These are phyloP conservation scores for Leccinum olivaceoglutinosum DNA, from an alignment of 1,284 basidiomycete genomes.

Conservation along the genomic window DNA sequence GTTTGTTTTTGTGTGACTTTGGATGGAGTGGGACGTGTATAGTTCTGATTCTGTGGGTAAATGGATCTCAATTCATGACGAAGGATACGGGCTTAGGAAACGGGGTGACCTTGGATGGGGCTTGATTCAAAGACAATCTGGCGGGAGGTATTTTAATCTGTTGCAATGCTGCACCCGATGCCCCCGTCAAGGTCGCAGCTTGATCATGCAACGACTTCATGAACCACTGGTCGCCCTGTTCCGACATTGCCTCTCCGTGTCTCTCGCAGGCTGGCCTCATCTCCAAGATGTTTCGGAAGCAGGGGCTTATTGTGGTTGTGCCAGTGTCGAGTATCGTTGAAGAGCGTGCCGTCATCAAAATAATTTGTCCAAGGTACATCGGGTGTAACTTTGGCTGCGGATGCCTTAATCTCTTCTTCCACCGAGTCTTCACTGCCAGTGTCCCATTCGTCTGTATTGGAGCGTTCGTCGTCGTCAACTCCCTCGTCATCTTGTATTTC, in stretches of 20 bases:
- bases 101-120: slow-evolving; percentile 13
- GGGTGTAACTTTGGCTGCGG: background rate
- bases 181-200: slow-evolving; percentile 59
- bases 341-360: slow-evolving; percentile 39
- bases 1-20: slow-evolving; percentile 20
- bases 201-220: slow-evolving; percentile 52
- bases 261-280: slow-evolving; percentile 31
- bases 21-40: slow-evolving; percentile 7
- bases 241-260: slow-evolving; percentile 33
- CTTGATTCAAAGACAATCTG: slow-evolving; percentile 12
- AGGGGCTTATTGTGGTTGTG: slow-evolving; percentile 45
- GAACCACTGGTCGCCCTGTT: slow-evolving; percentile 46
- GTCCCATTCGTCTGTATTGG: slow-evolving; percentile 24
- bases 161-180: slow-evolving; percentile 46
- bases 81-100: background rate
- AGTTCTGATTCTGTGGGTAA: slow-evolving; percentile 13
- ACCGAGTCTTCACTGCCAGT: slow-evolving; percentile 16
- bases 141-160: slow-evolving; percentile 47
- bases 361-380: slow-evolving; percentile 13
- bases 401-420: background rate
- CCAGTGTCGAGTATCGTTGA: slow-evolving; percentile 55
- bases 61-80: background rate
- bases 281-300: slow-evolving; percentile 52
- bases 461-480: slow-evolving; percentile 4
- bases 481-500: slow-evolving; percentile 15